phyloP scores from a whole-genome alignment of 2,329 filamentous ascomycete genomes.

The Trichoderma koningii region DNA sequence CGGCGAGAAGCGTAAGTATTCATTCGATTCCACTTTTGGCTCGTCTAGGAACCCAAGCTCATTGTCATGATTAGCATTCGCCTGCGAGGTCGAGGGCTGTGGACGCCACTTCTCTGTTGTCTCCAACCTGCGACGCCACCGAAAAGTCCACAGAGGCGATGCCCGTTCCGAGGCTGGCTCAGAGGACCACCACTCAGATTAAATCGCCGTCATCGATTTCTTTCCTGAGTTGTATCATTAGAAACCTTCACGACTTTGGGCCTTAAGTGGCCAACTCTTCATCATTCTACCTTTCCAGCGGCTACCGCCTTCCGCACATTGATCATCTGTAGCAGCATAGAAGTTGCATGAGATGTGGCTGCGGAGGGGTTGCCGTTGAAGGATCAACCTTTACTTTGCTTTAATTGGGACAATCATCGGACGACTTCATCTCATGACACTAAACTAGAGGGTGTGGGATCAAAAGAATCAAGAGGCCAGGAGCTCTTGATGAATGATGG shows the following conservation, averaged over 20 bases:
- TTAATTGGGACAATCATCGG: constrained; percentile 21
- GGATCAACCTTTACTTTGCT: constrained; percentile 19
- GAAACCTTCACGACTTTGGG: constrained; percentile 10
- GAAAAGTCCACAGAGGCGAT: constrained; percentile 86
- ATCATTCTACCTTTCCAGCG: neutral
- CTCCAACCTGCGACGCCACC: constrained; percentile 89
- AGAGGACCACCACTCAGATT: constrained; percentile 64
- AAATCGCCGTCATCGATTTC: constrained; percentile 31
- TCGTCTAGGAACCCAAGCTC: constrained; percentile 1
- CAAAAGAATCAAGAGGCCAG: constrained; percentile 29
- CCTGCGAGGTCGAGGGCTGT: constrained; percentile 91
- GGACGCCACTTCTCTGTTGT: constrained; percentile 96
- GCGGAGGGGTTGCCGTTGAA: neutral
- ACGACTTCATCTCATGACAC: constrained; percentile 29
- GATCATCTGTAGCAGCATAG: constrained; percentile 25
- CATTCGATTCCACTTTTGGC: too few species aligned
- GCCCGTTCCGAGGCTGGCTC: constrained; percentile 63
- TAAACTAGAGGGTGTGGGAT: constrained; percentile 28
- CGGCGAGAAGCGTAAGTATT: constrained; percentile 88
- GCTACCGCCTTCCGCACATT: neutral
- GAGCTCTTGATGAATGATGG: constrained; percentile 21
- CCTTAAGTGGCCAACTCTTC: constrained; percentile 10
- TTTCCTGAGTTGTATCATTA: constrained; percentile 17
- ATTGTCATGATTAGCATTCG: constrained; percentile 66
- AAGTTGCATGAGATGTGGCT: constrained; percentile 25